Evolutionary conservation across 179 eudicot genomes (phyloP).

Genomic region (Beta lomatogona): DNA sequence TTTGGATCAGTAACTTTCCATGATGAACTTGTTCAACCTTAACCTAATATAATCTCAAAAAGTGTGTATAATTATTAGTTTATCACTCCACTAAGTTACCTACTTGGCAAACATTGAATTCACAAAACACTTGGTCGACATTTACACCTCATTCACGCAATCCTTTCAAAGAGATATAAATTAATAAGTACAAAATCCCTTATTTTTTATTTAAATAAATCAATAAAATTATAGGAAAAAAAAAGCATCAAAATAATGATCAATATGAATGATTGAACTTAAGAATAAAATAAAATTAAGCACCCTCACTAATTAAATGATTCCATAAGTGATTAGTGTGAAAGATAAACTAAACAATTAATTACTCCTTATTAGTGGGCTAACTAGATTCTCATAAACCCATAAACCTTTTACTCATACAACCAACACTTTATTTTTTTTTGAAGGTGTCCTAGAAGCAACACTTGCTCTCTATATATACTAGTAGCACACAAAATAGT

Average conservation of each 20-base stretch:
- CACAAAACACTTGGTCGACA: slow-evolving; percentile 12
- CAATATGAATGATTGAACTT: slow-evolving; percentile 29
- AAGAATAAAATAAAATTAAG: neutral
- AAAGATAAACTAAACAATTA: slow-evolving; percentile 33
- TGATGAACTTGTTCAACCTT: neutral
- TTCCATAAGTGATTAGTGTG: slow-evolving; percentile 28
- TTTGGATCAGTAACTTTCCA: too few relatives aligned
- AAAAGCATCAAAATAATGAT: slow-evolving; percentile 32
- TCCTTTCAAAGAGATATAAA: neutral
- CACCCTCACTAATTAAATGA: slow-evolving; percentile 22
- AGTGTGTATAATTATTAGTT: neutral
- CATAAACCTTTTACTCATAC: neutral
- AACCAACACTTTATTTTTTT: neutral
- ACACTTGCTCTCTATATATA: slow-evolving; percentile 3
- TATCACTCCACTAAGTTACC: neutral
- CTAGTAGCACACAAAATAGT: neutral
- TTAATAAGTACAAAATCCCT: slow-evolving; percentile 3
- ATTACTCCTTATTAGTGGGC: slow-evolving; percentile 14
- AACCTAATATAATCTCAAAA: neutral
- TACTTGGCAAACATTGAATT: slow-evolving; percentile 3
- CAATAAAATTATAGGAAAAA: neutral
- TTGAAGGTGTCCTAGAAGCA: too few relatives aligned
- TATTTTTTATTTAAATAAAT: neutral
- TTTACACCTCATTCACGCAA: slow-evolving; percentile 18
- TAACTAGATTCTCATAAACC: slow-evolving; percentile 41